Conservation (phyloP, 139 green algal species). For the Chlorella sp. region DNA sequence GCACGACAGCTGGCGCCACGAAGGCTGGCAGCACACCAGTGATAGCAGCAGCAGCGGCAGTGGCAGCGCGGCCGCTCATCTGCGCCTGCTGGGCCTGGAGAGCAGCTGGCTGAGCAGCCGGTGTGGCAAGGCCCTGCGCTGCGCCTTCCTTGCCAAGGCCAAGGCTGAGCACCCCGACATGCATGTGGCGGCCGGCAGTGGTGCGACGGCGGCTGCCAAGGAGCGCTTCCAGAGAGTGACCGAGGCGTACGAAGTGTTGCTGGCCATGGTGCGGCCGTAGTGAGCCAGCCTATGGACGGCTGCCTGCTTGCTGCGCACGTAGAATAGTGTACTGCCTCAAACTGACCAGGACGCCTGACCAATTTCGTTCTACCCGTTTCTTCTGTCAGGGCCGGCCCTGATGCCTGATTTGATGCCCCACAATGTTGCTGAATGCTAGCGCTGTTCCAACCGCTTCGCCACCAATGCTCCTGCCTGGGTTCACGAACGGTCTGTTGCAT, state of each 20-base stretch:
- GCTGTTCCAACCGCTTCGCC: no score
- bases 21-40: background rate
- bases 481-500: no score
- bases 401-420: no score
- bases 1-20: background rate
- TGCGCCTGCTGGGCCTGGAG: slow-evolving; percentile 1
- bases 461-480: no score
- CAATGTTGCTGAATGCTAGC: no score
- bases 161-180: slow-evolving; percentile 30
- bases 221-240: slow-evolving; percentile 31
- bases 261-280: background rate
- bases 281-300: background rate
- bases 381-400: no score
- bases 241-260: slow-evolving; percentile 24
- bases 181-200: background rate
- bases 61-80: background rate
- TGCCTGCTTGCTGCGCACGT: background rate
- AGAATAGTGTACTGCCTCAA: no score
- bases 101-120: background rate
- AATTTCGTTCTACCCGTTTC: no score
- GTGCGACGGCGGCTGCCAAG: background rate
- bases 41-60: background rate
- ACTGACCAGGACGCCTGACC: no score
- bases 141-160: slow-evolving; percentile 8
- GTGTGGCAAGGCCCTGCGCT: background rate